Evolutionary conservation across 2,329 filamentous ascomycete genomes (phyloP).

Genomic region (Ceratocystis smalleyi): DNA sequence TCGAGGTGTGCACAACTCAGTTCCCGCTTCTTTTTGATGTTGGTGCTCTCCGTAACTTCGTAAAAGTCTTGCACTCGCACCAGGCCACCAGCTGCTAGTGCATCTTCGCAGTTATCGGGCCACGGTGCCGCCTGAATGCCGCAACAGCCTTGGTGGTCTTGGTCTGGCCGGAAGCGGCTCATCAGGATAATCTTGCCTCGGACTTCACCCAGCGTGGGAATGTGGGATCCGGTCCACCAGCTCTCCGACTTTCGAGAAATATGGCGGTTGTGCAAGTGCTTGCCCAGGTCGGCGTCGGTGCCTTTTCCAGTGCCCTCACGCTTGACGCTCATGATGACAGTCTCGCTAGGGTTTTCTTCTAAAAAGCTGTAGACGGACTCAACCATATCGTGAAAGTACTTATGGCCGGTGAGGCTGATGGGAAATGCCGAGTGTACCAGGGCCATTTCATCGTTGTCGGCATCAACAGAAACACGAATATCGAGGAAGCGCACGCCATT

Average conservation of each 20-base stretch:
- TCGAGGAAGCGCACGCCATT: conserved; percentile 94
- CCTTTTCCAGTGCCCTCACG: conserved; percentile 72
- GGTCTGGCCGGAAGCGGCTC: conserved; percentile 58
- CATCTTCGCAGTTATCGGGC: conserved; percentile 79
- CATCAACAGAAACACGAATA: conserved; percentile 50
- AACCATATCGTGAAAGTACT: conserved; percentile 62
- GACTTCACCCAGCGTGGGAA: conserved; percentile 64
- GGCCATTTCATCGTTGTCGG: conserved; percentile 48
- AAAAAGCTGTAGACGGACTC: conserved; percentile 60
- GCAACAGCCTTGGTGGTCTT: conserved; percentile 33
- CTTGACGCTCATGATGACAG: conserved; percentile 75
- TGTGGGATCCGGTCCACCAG: conserved; percentile 66
- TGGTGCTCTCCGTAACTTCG: conserved; percentile 59
- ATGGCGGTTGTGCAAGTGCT: conserved; percentile 60
- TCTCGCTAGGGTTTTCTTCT: conserved; percentile 61
- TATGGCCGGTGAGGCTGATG: conserved; percentile 65
- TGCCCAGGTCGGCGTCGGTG: conserved; percentile 63
- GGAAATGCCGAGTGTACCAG: conserved; percentile 88
- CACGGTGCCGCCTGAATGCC: conserved; percentile 51
- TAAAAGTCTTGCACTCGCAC: conserved; percentile 92
- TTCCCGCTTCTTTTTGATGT: conserved; percentile 67
- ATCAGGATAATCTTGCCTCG: conserved; percentile 74
- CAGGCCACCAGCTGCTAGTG: conserved; percentile 50
- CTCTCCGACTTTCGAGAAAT: conserved; percentile 36
- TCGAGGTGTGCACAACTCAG: conserved; percentile 61